These are phyloP conservation scores for Buxus sempervirens DNA, from an alignment of 164 flowering plant genomes.

Conservation along the genomic window DNA sequence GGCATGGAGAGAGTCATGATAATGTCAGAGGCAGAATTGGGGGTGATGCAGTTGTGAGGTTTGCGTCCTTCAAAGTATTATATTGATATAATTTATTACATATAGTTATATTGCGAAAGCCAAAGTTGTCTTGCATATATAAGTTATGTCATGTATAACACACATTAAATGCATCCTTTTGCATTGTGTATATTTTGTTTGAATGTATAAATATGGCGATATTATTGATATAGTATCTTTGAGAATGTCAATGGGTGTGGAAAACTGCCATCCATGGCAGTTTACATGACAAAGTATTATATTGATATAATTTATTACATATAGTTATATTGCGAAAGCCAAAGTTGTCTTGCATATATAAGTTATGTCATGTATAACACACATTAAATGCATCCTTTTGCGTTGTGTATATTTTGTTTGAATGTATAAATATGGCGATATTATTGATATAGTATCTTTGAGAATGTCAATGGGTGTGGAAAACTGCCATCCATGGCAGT, in stretches of 20 bases:
- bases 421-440: background rate
- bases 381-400: background rate
- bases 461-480: background rate
- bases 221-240: background rate
- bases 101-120: background rate
- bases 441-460: background rate
- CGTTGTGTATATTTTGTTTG: background rate
- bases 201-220: background rate
- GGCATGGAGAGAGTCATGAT: conserved; percentile 96
- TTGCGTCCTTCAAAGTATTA: conserved; percentile 7
- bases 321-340: background rate
- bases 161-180: background rate
- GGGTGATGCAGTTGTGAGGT: conserved; percentile 87
- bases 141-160: background rate
- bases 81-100: background rate
- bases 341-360: background rate
- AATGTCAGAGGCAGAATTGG: conserved; percentile 99
- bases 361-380: background rate
- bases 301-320: background rate
- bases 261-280: background rate
- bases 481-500: background rate
- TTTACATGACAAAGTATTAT: background rate
- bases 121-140: background rate
- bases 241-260: background rate
- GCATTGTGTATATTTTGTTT: background rate